Evolutionary conservation across 192 early-diverging fungal species (phyloP).

Genomic region (Gigaspora rosea): DNA sequence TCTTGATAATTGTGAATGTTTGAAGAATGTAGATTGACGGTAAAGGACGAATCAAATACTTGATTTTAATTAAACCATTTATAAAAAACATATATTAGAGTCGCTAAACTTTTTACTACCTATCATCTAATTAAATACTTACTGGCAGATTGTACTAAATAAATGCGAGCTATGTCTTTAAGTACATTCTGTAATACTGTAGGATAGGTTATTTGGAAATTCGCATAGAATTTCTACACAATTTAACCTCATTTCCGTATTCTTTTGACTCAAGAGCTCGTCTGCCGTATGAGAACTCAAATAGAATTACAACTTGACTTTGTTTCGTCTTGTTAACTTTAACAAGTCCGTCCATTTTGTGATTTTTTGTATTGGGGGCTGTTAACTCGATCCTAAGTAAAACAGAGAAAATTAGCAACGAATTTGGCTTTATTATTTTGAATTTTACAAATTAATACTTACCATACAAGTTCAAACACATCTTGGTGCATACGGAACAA

Average conservation of each 20-base stretch:
- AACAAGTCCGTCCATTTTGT: conserved; percentile 21
- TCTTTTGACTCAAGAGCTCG: neutral
- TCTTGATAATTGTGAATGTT: neutral
- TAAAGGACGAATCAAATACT: conserved; percentile 2
- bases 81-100: neutral
- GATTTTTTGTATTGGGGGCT: conserved; percentile 17
- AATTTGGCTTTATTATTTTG: neutral
- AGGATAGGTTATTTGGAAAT: conserved; percentile 29
- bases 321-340: conserved; percentile 21
- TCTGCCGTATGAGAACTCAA: conserved; percentile 15
- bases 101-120: neutral
- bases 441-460: conserved; percentile 1
- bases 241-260: conserved; percentile 7
- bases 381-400: conserved; percentile 18
- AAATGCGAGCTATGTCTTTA: conserved; percentile 23
- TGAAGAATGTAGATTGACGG: conserved; percentile 18
- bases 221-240: conserved; percentile 27
- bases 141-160: conserved; percentile 19
- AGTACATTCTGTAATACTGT: conserved; percentile 15
- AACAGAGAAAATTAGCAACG: conserved; percentile 20
- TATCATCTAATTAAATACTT: conserved; percentile 6
- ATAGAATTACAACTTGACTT: conserved; percentile 19
- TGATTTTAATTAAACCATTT: conserved; percentile 4
- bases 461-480: conserved; percentile 27
- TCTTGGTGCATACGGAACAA: conserved; percentile 24